Conservation (phyloP, 176 grass and related monocot species). For the Aegilops speltoides region DNA sequence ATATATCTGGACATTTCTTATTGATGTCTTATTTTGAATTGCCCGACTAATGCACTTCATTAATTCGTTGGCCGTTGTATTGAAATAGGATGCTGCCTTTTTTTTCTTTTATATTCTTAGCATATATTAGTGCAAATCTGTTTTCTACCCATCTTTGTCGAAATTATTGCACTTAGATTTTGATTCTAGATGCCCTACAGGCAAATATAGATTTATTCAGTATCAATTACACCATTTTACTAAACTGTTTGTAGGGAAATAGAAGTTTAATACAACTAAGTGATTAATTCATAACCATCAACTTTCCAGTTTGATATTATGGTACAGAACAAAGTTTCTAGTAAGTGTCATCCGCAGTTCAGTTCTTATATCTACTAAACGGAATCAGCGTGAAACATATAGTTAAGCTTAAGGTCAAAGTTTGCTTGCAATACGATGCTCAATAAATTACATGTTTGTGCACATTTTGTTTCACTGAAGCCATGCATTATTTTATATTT, state of each 20-base stretch:
- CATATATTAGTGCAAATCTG: neutral
- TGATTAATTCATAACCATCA: neutral
- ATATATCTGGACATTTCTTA: neutral
- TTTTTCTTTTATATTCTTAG: neutral
- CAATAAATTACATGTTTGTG: neutral
- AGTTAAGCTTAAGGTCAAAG: slow-evolving; percentile 3
- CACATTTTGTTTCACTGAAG: neutral
- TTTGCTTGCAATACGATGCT: slow-evolving; percentile 4
- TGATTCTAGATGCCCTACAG: neutral
- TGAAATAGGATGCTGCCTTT: neutral
- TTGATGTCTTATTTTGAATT: neutral
- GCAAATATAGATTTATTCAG: neutral
- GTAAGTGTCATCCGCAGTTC: neutral
- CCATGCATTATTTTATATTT: slow-evolving; percentile 20
- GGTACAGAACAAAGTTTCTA: neutral
- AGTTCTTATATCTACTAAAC: slow-evolving; percentile 12
- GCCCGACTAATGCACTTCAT: neutral
- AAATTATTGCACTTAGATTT: neutral
- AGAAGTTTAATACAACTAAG: neutral
- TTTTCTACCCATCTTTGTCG: neutral
- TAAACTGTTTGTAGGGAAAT: neutral
- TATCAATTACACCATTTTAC: neutral
- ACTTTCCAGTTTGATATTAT: slow-evolving; percentile 13
- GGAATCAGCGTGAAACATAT: neutral
- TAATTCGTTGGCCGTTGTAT: neutral